These are phyloP conservation scores for Tricholoma hemisulphureum DNA, from an alignment of 768 basidiomycete species.

Conservation along the genomic window DNA sequence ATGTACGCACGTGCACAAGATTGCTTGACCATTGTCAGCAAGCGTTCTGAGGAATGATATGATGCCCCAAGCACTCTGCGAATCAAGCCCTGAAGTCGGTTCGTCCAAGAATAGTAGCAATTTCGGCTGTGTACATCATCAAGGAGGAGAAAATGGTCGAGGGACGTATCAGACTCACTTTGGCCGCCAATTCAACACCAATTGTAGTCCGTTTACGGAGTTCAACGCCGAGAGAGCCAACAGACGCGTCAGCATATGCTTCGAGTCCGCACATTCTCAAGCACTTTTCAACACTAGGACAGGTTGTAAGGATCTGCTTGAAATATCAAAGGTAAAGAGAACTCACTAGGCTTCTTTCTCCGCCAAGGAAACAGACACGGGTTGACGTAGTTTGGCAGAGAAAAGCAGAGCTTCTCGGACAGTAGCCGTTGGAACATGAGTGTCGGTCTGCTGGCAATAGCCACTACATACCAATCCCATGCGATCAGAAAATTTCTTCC, in stretches of 20 bases:
- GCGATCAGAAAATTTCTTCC: neutral
- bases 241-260: constrained; percentile 58
- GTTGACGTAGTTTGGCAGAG: constrained; percentile 80
- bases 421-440: constrained; percentile 72
- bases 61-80: constrained; percentile 85
- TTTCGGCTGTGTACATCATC: constrained; percentile 52
- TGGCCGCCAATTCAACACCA: constrained; percentile 57
- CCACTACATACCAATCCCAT: constrained; percentile 47
- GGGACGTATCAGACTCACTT: neutral
- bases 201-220: constrained; percentile 58
- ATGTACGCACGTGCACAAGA: constrained; percentile 75
- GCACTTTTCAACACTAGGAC: constrained; percentile 40
- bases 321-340: neutral
- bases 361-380: constrained; percentile 52
- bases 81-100: constrained; percentile 85
- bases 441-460: constrained; percentile 86
- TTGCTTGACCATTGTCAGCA: constrained; percentile 80
- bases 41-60: constrained; percentile 71
- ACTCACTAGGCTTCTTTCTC: constrained; percentile 83
- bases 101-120: constrained; percentile 85
- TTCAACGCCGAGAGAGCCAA: constrained; percentile 53
- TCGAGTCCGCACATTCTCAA: constrained; percentile 66
- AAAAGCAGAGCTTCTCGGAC: constrained; percentile 80
- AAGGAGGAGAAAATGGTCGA: neutral
- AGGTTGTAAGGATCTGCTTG: neutral